Conservation (phyloP, 2,329 filamentous ascomycete genomes). For the Colletotrichum horii region DNA sequence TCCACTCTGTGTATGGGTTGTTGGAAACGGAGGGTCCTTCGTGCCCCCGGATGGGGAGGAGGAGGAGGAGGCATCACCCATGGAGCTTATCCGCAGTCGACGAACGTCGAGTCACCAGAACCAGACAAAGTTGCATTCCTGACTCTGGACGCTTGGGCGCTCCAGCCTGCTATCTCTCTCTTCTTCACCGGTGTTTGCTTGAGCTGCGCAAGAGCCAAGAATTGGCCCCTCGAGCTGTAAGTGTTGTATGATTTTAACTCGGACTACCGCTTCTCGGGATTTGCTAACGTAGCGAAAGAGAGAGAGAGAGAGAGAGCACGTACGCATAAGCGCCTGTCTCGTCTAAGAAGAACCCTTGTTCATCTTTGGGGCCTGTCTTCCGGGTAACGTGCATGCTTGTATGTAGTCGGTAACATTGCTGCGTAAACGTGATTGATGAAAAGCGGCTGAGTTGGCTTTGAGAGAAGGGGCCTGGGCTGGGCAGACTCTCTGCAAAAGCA, state of each 20-base stretch:
- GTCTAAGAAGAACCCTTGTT: background rate
- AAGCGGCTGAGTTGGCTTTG: background rate
- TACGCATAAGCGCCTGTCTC: background rate
- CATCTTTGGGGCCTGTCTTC: background rate
- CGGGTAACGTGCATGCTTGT: background rate
- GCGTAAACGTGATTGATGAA: background rate
- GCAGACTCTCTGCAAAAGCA: background rate
- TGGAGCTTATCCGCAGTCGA: background rate
- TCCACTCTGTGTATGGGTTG: background rate
- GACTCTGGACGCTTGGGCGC: background rate
- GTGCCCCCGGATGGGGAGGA: too few species aligned
- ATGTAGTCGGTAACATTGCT: background rate
- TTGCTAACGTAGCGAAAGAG: background rate
- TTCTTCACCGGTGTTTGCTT: background rate
- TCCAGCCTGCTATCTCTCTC: background rate
- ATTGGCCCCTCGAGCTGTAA: background rate
- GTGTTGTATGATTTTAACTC: conserved; percentile 1
- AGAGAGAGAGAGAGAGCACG: background rate
- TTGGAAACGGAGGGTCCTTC: background rate
- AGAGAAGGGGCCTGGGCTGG: background rate
- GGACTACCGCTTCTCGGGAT: background rate
- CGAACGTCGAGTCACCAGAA: background rate
- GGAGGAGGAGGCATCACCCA: conserved; percentile 2
- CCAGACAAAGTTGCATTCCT: background rate
- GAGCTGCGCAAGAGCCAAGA: background rate